A percentile compares a stretch with the other conserved stretches of the same genome.
phyloP scores from a whole-genome alignment of 1,284 basidiomycete genomes.

The Cryptococcus deneoformans region DNA sequence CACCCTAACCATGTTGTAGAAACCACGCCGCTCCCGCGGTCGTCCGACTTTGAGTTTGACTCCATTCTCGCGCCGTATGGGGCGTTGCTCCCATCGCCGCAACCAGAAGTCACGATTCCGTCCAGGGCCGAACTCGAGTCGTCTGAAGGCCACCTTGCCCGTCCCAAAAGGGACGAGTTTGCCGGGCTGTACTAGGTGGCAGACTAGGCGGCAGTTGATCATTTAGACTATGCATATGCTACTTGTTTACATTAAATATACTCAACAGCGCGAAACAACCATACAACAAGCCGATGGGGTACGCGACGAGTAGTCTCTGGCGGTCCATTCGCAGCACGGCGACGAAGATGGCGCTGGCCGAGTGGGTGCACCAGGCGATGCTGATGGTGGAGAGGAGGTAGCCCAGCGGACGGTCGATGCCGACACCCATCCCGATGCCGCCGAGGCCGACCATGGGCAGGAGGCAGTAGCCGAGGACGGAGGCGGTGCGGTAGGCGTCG shows the following conservation, averaged over 20 bases:
- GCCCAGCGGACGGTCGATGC: conserved; percentile 78
- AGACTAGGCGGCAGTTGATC: background rate
- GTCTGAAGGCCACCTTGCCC: conserved; percentile 13
- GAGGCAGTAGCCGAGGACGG: conserved; percentile 95
- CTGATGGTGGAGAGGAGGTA: conserved; percentile 76
- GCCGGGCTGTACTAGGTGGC: conserved; percentile 36
- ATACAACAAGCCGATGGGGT: conserved; percentile 86
- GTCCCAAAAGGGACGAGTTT: conserved; percentile 40
- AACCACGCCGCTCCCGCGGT: conserved; percentile 23
- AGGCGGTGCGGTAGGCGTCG: conserved; percentile 93
- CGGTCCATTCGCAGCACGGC: conserved; percentile 90
- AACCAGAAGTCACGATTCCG: conserved; percentile 29
- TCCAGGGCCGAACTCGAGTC: conserved; percentile 16
- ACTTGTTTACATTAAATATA: conserved; percentile 48
- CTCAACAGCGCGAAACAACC: conserved; percentile 88
- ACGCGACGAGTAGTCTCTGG: conserved; percentile 87
- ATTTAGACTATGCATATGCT: background rate
- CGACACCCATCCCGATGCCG: conserved; percentile 79
- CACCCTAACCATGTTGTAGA: conserved; percentile 8
- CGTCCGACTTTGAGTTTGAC: conserved; percentile 43
- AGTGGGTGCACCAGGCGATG: conserved; percentile 92
- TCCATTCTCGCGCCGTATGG: conserved; percentile 44
- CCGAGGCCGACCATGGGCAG: conserved; percentile 97
- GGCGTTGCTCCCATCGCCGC: conserved; percentile 32
- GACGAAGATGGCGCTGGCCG: conserved; percentile 91